These are phyloP conservation scores for Alternaria tenuissima DNA, from an alignment of 2,329 filamentous ascomycete genomes.

Conservation along the genomic window DNA sequence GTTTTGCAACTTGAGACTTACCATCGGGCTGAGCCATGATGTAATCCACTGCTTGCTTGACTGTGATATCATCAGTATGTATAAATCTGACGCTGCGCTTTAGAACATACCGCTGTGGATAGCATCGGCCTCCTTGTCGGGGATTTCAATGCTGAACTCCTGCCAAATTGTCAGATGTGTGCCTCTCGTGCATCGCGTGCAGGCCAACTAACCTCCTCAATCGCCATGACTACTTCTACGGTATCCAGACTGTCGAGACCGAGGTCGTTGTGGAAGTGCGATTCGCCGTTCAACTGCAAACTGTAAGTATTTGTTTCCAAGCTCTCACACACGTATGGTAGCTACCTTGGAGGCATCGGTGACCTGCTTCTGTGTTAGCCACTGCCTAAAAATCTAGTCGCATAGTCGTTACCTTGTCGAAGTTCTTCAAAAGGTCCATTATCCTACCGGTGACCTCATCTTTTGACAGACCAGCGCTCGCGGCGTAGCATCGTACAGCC, in stretches of 20 bases:
- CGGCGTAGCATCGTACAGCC: constrained; percentile 85
- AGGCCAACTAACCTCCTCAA: constrained; percentile 80
- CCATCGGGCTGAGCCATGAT: constrained; percentile 93
- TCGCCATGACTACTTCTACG: constrained; percentile 99
- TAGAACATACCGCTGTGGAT: constrained; percentile 85
- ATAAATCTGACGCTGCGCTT: not conserved
- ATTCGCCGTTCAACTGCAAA: constrained; percentile 76
- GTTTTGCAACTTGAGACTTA: constrained; percentile 57
- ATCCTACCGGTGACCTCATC: constrained; percentile 91
- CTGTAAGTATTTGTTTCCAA: constrained; percentile 30
- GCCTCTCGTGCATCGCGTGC: constrained; percentile 3
- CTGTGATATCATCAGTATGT: constrained; percentile 60
- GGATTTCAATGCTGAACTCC: constrained; percentile 94
- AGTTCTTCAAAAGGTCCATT: constrained; percentile 90
- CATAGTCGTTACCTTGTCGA: constrained; percentile 81
- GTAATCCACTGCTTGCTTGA: constrained; percentile 94
- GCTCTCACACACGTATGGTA: not conserved
- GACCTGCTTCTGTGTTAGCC: constrained; percentile 62
- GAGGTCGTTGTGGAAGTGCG: constrained; percentile 97
- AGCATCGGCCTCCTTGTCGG: constrained; percentile 92
- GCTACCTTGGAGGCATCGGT: constrained; percentile 65
- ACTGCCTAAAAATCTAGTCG: constrained; percentile 21
- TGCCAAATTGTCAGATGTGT: constrained; percentile 45
- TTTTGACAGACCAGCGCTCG: constrained; percentile 78
- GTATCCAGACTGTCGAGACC: constrained; percentile 97